These are phyloP conservation scores for Claviceps paspali DNA, from an alignment of 2,329 filamentous ascomycete genomes.

Conservation along the genomic window DNA sequence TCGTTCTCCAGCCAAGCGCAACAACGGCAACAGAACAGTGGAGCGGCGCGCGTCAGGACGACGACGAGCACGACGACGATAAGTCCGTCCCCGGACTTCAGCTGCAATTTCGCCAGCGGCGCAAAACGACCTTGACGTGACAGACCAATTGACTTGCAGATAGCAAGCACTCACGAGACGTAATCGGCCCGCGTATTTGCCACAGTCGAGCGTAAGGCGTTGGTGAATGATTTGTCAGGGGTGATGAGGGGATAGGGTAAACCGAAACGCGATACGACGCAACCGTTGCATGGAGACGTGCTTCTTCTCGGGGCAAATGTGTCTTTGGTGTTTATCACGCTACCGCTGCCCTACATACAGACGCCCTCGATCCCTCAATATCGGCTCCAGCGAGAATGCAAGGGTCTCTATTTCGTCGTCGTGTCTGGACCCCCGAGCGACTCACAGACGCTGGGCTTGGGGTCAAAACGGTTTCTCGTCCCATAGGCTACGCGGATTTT, in stretches of 20 bases:
- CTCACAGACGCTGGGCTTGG: no score
- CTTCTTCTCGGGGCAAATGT: slow-evolving; percentile 4
- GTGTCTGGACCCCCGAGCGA: no score
- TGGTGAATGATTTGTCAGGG: not conserved
- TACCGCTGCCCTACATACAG: not conserved
- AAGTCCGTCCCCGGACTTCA: not conserved
- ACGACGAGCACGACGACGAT: not conserved
- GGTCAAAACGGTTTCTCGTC: no score
- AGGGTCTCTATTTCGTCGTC: no score
- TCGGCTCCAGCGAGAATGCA: no score
- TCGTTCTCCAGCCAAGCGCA: no score
- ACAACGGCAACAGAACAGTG: no score
- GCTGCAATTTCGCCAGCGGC: not conserved
- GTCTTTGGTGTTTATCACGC: not conserved
- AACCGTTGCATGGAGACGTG: not conserved
- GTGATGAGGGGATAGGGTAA: not conserved
- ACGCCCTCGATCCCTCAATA: no score
- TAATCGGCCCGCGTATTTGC: not conserved
- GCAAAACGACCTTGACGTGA: not conserved
- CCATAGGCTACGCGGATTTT: no score
- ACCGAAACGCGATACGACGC: slow-evolving; percentile 1
- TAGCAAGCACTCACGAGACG: not conserved
- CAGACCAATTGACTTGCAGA: not conserved
- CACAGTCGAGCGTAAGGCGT: not conserved
- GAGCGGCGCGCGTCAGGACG: not conserved